Evolutionary conservation across 306 rosid species (phyloP), one percentile per base, ranked within the genome.

Genomic region (Macrotyloma uniflorum): DNA sequence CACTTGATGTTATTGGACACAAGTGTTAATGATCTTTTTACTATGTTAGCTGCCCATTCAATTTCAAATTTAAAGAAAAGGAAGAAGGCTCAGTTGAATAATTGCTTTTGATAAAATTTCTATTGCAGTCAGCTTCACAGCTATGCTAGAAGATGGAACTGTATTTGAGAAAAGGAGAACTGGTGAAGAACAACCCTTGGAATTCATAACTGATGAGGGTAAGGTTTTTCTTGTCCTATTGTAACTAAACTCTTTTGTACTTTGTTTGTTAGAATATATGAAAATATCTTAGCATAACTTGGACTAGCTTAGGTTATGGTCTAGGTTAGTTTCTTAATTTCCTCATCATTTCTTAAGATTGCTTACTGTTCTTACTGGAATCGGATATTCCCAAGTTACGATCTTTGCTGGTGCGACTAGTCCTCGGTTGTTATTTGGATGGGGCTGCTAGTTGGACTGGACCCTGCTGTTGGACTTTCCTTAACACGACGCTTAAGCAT

Each of bases 161-260:
- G 73, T 89, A 19, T 89, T 91, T 82, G 97, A 91, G 90, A 86
- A 80, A 75, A 88, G 79, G 51, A 92, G 94, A 78, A 58, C 78
- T 33, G 91, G 47, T 69, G 94, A 85, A 54, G 71, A 72, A 35
- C 76, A 69, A 50, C 91, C 91, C 80, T 80, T 88, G 83, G 83
- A 83, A 73, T 88, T 91, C 68, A 67, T 88, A 73, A 89, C 89
- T 3, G 97, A 89, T 78, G 92, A 91, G 84, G 93, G 97, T 88
- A 66, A 13, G 84, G 72, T 76, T 72, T 70, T 72, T 57, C 53
- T 36, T 57, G 3, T 46, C 18, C 54, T 76, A 24, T 24, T 19
- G 69, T 24, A 38, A 67, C 12, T 16, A 47, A 45, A 6, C 28
- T 72, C 71, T 59, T 63, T 57, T 24, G 54, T 38, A 36, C 63